Percentiles rank a stretch among this genome's conserved stretches.
These are phyloP conservation scores for Clarkia xantiana DNA, from an alignment of 345 rosid genomes.

Conservation along the genomic window DNA sequence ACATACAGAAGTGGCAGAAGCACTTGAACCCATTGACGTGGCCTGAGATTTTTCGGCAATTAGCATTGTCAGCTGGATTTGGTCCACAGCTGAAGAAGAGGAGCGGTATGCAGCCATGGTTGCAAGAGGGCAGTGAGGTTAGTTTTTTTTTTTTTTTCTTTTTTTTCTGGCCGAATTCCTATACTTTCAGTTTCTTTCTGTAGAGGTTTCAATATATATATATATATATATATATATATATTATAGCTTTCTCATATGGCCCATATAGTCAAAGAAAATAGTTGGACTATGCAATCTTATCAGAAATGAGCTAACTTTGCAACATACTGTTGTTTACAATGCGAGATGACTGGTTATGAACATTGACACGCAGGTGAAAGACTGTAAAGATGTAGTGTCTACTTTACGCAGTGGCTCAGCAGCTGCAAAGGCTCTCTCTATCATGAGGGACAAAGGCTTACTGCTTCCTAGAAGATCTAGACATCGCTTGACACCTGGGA, in stretches of 20 bases:
- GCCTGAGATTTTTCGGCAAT: conserved; percentile 90
- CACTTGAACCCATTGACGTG: conserved; percentile 80
- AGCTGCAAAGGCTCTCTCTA: conserved; percentile 81
- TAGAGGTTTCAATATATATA: too few species aligned
- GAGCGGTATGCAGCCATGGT: conserved; percentile 19
- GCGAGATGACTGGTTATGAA: too few species aligned
- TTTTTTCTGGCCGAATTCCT: not conserved
- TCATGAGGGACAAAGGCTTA: conserved; percentile 91
- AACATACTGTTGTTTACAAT: too few species aligned
- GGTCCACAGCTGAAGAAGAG: conserved; percentile 79
- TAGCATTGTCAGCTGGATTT: conserved; percentile 80
- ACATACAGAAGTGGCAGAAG: conserved; percentile 85
- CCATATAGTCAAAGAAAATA: too few species aligned
- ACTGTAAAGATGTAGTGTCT: conserved; percentile 56
- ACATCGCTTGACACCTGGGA: conserved; percentile 98
- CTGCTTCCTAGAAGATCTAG: conserved; percentile 83
- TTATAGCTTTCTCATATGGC: too few species aligned
- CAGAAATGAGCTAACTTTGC: too few species aligned
- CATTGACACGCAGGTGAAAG: conserved; percentile 47
- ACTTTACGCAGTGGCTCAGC: conserved; percentile 91
- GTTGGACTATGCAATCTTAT: too few species aligned
- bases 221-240: too few species aligned
- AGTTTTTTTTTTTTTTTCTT: conserved; percentile 3
- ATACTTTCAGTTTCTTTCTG: too few species aligned
- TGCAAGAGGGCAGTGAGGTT: conserved; percentile 64